Conservation (phyloP, 2,329 filamentous ascomycete species). For the Phoma herbarum region DNA sequence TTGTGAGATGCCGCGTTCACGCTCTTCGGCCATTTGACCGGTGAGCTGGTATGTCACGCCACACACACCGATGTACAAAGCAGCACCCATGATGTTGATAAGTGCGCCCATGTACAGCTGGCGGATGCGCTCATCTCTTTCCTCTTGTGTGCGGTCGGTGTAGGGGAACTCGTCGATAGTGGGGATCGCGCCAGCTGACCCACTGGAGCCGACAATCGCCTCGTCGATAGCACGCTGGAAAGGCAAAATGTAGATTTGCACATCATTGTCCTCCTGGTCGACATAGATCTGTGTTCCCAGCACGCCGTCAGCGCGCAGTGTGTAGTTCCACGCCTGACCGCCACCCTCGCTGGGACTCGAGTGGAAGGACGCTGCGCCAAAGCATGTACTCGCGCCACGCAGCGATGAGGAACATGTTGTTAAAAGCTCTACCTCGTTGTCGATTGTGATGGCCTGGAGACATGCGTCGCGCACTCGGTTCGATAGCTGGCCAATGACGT, state of each 20-base stretch:
- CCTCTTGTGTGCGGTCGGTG: conserved; percentile 73
- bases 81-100: conserved; percentile 78
- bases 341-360: conserved; percentile 77
- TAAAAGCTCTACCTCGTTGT: conserved; percentile 66
- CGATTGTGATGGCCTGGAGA: conserved; percentile 64
- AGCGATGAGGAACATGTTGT: conserved; percentile 66
- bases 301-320: conserved; percentile 76
- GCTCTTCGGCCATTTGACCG: conserved; percentile 83
- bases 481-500: conserved; percentile 71
- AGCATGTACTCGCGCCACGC: conserved; percentile 73
- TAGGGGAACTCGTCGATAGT: conserved; percentile 74
- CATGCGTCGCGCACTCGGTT: conserved; percentile 65
- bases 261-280: conserved; percentile 72
- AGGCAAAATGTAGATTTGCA: conserved; percentile 79
- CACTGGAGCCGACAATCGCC: conserved; percentile 69
- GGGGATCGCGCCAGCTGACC: conserved; percentile 48
- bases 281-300: conserved; percentile 73
- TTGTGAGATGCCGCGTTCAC: conserved; percentile 87
- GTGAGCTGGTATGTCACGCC: conserved; percentile 88
- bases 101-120: conserved; percentile 75
- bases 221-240: conserved; percentile 80
- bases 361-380: conserved; percentile 76
- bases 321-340: conserved; percentile 83
- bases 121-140: conserved; percentile 72
- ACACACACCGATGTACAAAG: conserved; percentile 80